A percentile compares a stretch with the other conserved stretches of the same genome.
phyloP scores from a whole-genome alignment of 345 rosid genomes.

The Camelina laxa region DNA sequence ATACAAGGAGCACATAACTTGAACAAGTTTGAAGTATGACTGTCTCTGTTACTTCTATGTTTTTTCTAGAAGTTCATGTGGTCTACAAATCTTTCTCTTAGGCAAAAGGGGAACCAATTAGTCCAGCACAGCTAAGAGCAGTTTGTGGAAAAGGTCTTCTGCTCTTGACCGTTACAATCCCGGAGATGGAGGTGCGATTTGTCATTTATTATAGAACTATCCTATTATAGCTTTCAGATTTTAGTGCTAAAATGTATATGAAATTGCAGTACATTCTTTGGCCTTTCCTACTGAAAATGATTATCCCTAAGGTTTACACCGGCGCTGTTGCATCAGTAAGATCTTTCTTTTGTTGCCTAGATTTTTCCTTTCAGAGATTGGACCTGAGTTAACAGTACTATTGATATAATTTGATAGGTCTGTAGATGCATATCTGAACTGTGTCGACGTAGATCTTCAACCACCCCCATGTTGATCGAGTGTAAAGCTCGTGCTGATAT shows the following conservation, averaged over 20 bases:
- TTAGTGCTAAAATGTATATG: slow-evolving; percentile 26
- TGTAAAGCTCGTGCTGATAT: slow-evolving; percentile 83
- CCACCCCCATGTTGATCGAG: slow-evolving; percentile 68
- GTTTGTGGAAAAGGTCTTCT: slow-evolving; percentile 96
- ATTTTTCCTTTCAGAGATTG: slow-evolving; percentile 9
- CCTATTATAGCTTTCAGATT: background rate
- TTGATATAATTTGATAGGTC: slow-evolving; percentile 59
- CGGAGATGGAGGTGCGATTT: slow-evolving; percentile 89
- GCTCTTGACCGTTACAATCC: slow-evolving; percentile 88
- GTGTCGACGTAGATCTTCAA: slow-evolving; percentile 66
- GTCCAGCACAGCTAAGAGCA: slow-evolving; percentile 70
- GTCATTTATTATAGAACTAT: slow-evolving; percentile 18
- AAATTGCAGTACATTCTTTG: slow-evolving; percentile 86
- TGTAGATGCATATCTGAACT: slow-evolving; percentile 97
- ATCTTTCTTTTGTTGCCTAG: slow-evolving; percentile 23
- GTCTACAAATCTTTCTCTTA: slow-evolving; percentile 37
- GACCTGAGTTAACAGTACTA: slow-evolving; percentile 10
- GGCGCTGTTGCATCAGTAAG: slow-evolving; percentile 85
- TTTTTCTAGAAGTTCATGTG: slow-evolving; percentile 2
- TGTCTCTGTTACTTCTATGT: background rate
- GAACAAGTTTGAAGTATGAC: slow-evolving; percentile 16
- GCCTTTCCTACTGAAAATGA: slow-evolving; percentile 94
- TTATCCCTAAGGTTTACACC: slow-evolving; percentile 71
- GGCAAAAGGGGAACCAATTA: slow-evolving; percentile 61
- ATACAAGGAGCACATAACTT: slow-evolving; percentile 7